Evolutionary conservation across 106 monocot genomes (phyloP), one percentile per base, ranked within the genome.

Genomic region (Dioscorea alata): DNA sequence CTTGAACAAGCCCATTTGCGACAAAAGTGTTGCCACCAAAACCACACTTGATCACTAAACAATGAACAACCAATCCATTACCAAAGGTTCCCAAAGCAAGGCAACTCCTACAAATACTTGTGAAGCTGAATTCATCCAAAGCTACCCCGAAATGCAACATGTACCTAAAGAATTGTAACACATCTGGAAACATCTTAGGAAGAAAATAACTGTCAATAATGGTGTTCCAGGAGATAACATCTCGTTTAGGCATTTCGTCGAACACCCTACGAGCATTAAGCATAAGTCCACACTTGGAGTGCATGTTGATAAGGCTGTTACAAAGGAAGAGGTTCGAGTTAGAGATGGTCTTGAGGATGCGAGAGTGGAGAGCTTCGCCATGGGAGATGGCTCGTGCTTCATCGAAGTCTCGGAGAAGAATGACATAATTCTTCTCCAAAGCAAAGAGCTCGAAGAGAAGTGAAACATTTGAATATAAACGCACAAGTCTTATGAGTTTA

Each of bases 81-180:
- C 23, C 32, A 20, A 75, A 28, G 51, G 49, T 52, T 25, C 20
- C 18, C 5, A 25, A 13, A 48, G 63, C 50, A 34, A 17, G 54
- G 23, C 60, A 69, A 12, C 61, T 50, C 28, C 63, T 62, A 18
- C 63, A 56, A 50, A 70, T 33, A 14, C 69, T 17, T 15, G 32
- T 35, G 35, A 63, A 76, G 13, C 76, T 64, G 48, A 76, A 51
- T 33, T 64, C 53, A 54, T 76, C 76, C 9, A 69, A 70, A 7
- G 28, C 25, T 1, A 76, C 54, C 12, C 76, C 35, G 28, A 57
- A 24, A 33, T 50, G 24, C 21, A 64, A 16, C 76, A 76, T 76
- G n/a, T n/a, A n/a, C n/a, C n/a, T n/a, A n/a, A n/a, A n/a, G n/a
- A n/a, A n/a, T n/a, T n/a, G n/a, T n/a, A n/a, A n/a, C n/a, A n/a